Evolutionary conservation across 176 grass and related monocot genomes (phyloP).

Genomic region (Oryza meridionalis): DNA sequence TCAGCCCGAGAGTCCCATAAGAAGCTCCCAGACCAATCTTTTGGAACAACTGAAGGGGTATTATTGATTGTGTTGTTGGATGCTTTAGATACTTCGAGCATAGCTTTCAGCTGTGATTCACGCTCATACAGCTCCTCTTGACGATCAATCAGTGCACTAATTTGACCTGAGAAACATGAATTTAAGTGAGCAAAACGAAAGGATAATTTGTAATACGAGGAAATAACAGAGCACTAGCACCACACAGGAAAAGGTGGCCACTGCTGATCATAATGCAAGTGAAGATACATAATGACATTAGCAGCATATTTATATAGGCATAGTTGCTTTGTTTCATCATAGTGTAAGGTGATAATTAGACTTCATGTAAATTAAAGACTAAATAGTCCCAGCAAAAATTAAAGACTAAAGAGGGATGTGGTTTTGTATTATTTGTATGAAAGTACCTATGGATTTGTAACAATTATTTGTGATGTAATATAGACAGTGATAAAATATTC

Average conservation of each 20-base stretch:
- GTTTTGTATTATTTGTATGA: slow-evolving; percentile 1
- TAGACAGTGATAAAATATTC: not conserved
- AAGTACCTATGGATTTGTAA: not conserved
- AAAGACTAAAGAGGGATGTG: not conserved
- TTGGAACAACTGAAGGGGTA: slow-evolving; percentile 32
- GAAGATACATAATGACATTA: not conserved
- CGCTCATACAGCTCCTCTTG: slow-evolving; percentile 72
- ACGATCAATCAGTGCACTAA: slow-evolving; percentile 69
- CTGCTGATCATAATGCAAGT: not conserved
- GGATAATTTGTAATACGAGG: slow-evolving; percentile 23
- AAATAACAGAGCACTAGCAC: not conserved
- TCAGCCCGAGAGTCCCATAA: slow-evolving; percentile 76
- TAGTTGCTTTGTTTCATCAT: not conserved
- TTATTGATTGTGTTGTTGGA: slow-evolving; percentile 34
- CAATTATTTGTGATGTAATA: not conserved
- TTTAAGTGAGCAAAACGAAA: not conserved
- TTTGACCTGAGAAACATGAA: slow-evolving; percentile 57
- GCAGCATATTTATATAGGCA: not conserved
- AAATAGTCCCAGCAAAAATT: not conserved
- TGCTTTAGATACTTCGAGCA: slow-evolving; percentile 64
- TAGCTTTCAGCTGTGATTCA: slow-evolving; percentile 70
- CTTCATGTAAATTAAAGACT: not conserved
- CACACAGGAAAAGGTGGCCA: not conserved
- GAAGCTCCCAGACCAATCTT: slow-evolving; percentile 79
- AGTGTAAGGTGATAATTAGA: not conserved